phyloP scores from a whole-genome alignment of 148 eudicot species.

The Vaccinium myrtillus region DNA sequence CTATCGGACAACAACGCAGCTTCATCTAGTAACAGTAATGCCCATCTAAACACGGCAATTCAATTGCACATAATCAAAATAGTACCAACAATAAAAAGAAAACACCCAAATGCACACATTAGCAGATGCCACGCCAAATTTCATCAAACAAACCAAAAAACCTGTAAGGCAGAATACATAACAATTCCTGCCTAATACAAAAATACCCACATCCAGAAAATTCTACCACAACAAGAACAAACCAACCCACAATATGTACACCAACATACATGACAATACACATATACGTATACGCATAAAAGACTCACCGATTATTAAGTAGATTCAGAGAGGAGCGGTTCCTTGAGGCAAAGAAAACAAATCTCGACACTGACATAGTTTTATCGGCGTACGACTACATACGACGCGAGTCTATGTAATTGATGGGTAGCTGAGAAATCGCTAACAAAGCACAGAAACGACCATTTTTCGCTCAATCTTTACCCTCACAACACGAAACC shows the following conservation, averaged over 20 bases:
- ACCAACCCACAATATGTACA: background rate
- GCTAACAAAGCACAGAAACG: background rate
- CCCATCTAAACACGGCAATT: background rate
- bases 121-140: background rate
- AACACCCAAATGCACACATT: background rate
- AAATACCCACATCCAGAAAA: background rate
- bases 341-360: conserved; percentile 14
- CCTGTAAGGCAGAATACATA: background rate
- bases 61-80: background rate
- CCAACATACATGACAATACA: background rate
- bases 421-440: background rate
- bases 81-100: background rate
- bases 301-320: conserved; percentile 14
- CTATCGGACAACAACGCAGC: background rate
- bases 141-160: background rate
- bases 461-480: background rate
- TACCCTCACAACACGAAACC: conserved; percentile 6
- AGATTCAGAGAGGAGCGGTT: conserved; percentile 15
- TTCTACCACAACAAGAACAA: background rate
- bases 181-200: background rate
- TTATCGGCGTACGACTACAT: background rate
- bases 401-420: background rate
- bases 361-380: conserved; percentile 16
- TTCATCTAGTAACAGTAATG: background rate
- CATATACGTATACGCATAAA: too few species aligned